Evolutionary conservation across 1,284 basidiomycete genomes (phyloP).

Genomic region (Kwoniella shivajii): DNA sequence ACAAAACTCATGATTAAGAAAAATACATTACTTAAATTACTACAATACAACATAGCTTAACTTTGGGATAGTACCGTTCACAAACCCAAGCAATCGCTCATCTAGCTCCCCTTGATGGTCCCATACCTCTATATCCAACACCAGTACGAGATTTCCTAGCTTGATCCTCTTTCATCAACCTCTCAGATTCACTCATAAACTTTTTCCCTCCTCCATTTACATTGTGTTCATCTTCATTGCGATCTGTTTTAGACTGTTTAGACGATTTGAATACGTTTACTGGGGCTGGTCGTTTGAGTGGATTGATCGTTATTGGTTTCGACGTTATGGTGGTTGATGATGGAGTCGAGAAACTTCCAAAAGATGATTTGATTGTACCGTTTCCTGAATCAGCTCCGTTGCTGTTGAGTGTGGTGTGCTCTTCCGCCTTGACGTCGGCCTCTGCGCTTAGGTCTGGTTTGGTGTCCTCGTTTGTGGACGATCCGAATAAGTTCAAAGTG

Average conservation of each 20-base stretch:
- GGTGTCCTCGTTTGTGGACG: conserved; percentile 28
- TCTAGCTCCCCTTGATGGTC: conserved; percentile 7
- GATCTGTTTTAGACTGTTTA: conserved; percentile 52
- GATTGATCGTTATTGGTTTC: conserved; percentile 32
- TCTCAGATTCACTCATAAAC: conserved; percentile 76
- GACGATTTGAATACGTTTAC: conserved; percentile 67
- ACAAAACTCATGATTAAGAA: no score
- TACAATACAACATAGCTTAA: no score
- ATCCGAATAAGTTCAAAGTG: conserved; percentile 41
- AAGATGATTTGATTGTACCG: conserved; percentile 12
- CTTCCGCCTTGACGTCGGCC: conserved; percentile 7
- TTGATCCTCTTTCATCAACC: conserved; percentile 81
- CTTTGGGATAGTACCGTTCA: no score
- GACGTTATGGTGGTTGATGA: conserved; percentile 15
- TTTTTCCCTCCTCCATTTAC: conserved; percentile 54
- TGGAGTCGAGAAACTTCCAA: conserved; percentile 21
- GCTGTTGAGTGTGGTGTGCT: neutral
- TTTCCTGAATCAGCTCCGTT: neutral
- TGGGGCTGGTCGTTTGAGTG: conserved; percentile 55
- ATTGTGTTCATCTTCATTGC: conserved; percentile 56
- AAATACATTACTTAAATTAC: no score
- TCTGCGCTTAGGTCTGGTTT: conserved; percentile 2
- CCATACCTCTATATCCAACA: conserved; percentile 10
- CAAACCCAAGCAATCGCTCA: no score
- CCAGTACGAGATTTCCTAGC: conserved; percentile 63